phyloP scores from a whole-genome alignment of 2,329 filamentous ascomycete genomes.

The Cercospora berteroae region DNA sequence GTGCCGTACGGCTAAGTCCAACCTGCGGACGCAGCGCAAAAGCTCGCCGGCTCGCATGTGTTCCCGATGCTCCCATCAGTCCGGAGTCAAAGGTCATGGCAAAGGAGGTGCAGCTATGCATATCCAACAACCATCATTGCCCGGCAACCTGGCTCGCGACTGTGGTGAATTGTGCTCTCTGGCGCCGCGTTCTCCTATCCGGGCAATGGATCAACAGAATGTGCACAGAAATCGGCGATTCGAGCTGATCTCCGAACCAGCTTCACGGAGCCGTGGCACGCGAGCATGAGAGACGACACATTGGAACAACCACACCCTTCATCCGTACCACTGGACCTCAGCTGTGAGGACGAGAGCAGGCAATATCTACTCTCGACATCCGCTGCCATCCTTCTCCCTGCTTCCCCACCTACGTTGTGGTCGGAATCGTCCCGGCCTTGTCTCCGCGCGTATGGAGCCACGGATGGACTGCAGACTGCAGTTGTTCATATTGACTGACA shows the following conservation, averaged over 20 bases:
- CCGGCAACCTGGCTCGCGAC: neutral
- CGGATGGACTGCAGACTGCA: neutral
- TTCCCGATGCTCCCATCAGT: neutral
- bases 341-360: neutral
- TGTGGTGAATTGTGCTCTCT: neutral
- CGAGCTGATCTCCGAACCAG: neutral
- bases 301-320: neutral
- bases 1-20: neutral
- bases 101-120: neutral
- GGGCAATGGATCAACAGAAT: neutral
- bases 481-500: neutral
- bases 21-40: neutral
- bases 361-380: neutral
- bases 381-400: neutral
- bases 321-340: neutral
- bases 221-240: conserved; percentile 1
- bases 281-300: neutral
- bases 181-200: neutral
- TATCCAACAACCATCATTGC: neutral
- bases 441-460: neutral
- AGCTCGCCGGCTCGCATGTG: neutral
- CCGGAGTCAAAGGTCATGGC: neutral
- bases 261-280: conserved; percentile 1
- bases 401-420: neutral
- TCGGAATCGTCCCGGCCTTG: neutral